Base-by-base conservation (phyloP, 148 eudicot species). In the Polygonum aviculare region DNA sequence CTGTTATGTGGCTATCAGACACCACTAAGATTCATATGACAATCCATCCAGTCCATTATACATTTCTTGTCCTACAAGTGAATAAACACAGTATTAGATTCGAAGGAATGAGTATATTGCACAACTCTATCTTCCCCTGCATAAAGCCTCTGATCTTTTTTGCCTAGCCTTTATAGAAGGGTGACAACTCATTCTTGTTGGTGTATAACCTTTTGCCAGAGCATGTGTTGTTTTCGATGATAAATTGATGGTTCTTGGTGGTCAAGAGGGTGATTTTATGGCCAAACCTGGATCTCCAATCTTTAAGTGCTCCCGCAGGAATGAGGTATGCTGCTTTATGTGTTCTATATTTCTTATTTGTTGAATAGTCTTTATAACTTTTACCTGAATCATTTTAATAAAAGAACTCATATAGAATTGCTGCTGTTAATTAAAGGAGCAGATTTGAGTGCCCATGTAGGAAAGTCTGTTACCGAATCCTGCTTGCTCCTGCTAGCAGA, bases 201-300 rank as follows among this genome's bases (percentile, higher is more conserved):
- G 1, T 31, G 73, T 50, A 39, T 26, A 12, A 31, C 38, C 73
- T 80, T 73, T 39, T 35, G 60, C 69, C 80, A 96, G 99, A 90
- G 91, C 99, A 62, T 96, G 98, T 81, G 84, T 93, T 74, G 93
- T 86, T 75, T 87, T 77, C 39, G 79, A 91, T 84, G 98, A 96
- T 78, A 90, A 82, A 79, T 77, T 96, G 77, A 87, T 87, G 85
- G 83, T 91, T 72, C 83, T 96, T 84, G 97, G 99, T 82, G 99
- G 99, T 75, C 99, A 96, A 86, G 99, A 96, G 82, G 99, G 98
- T 79, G 99, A 96, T 83, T 93, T 96, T 76, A 90, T 89, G 97
- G 99, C 99, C 69, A 96, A 96, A 85, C 99, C 99, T 39, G 98
- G 98, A 78, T 96, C 99, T 54, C 99, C 99, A 5, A 93, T 93